Evolutionary conservation across 768 basidiomycete genomes (phyloP), one percentile per base, ranked within the genome.

Genomic region (Fibroporia radiculosa): DNA sequence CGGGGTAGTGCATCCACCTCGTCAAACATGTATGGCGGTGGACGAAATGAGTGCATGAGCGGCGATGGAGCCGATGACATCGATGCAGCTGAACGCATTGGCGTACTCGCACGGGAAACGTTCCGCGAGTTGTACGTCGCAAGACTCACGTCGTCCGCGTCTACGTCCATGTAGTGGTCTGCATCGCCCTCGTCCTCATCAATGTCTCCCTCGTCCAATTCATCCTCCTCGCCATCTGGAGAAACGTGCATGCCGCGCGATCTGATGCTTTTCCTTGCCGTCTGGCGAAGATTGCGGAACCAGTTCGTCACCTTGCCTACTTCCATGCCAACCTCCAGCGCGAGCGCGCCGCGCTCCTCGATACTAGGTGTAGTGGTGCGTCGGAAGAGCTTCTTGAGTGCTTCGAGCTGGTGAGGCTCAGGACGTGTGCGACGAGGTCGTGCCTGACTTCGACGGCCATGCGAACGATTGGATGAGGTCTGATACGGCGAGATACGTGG

Each of bases 231-330:
- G 37, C 35, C 66, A 24, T 69, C 60, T n/a, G n/a, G n/a, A 18
- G 63, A 67, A 18, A 62, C 63, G 25, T 47, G 64, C 8, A 19
- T 19, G 13, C 40, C 45, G 19, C 45, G 26, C 64, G 59, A 50
- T 66, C 75, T 64, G 3, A 75, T 73, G 19, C 85, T 78, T 62
- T 80, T 87, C 33, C 85, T 67, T n/a, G 85, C 74, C 14, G 83
- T 84, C 65, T 90, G 86, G 28, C 86, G 76, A 46, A 89, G 71
- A 58, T 90, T 90, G 27, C 86, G 73, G 71, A 89, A 89, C 86
- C 86, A 90, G 60, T 90, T 90, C 14, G 86, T 87, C 42, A 90
- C 85, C 64, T 86, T 87, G 51, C 80, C 82, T 45, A 89, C 62
- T 63, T 90, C 86, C 86, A 90, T 88, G 66, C 84, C 86, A 48